Evolutionary conservation across 306 rosid genomes (phyloP), one percentile per base, ranked within the genome.

Genomic region (Rosa persica): DNA sequence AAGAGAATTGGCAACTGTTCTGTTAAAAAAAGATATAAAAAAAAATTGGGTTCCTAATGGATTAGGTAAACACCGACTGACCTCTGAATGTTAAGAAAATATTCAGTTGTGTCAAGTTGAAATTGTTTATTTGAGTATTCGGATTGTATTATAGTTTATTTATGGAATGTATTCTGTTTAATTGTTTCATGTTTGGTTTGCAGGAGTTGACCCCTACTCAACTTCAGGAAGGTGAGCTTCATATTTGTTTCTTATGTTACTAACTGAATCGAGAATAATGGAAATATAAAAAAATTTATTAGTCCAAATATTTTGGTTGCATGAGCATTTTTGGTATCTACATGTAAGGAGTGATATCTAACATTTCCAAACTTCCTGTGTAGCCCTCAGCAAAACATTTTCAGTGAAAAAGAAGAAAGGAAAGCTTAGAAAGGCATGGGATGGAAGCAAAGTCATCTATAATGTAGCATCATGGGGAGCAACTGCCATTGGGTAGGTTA

Each of bases 381-480:
- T 66, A 95, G 98, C 98, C 20, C 98, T 95, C 71, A 84, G 97
- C 93, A 95, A 92, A 89, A 95, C 98, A 49, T 95, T 95, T 82
- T 89, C 97, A 3, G 92, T 87, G 81, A 89, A 89, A 83, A 95
- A 89, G 86, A 92, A 87, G 78, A 95, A 90, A 79, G 98, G 98
- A 51, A 92, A 95, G 88, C 98, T 95, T 86, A 92, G 84, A 57
- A 95, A 89, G 87, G 98, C 96, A 11, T 95, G 98, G 98, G 98
- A 89, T 84, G 98, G 98, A 84, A 95, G 98, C 89, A 89, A 89
- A 88, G 97, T 92, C 83, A 83, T 95, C 65, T 95, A 95, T 83
- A 95, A 91, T 57, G 98, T 92, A 72, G 98, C 98, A 46, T 95
- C 98, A 27, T 92, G 98, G 98, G 97, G 98, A 36, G 98, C 98